A percentile compares a stretch with the other conserved stretches of the same genome.
These are phyloP conservation scores for Ceriops zippeliana DNA, from an alignment of 345 rosid genomes.

Conservation along the genomic window DNA sequence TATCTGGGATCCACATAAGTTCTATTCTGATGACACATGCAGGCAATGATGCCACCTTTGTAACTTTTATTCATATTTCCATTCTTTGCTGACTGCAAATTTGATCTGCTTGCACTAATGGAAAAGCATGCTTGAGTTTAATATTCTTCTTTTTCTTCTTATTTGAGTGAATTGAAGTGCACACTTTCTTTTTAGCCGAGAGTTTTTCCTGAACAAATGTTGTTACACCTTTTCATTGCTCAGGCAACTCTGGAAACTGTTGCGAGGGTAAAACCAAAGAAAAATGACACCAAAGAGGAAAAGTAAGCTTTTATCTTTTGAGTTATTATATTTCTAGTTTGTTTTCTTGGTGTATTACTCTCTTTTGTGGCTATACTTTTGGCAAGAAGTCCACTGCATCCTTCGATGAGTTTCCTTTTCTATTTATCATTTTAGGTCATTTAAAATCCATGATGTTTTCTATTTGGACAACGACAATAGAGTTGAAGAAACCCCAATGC, in stretches of 20 bases:
- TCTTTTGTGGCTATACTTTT: no score
- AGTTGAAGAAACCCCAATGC: constrained; percentile 79
- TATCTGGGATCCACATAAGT: neutral
- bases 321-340: neutral
- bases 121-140: neutral
- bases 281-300: constrained; percentile 86
- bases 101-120: neutral
- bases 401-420: constrained; percentile 2
- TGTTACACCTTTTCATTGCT: constrained; percentile 6
- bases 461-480: constrained; percentile 84
- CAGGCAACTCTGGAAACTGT: constrained; percentile 96
- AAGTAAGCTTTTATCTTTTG: constrained; percentile 46
- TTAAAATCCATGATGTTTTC: constrained; percentile 80
- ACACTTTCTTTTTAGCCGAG: neutral
- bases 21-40: neutral
- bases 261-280: constrained; percentile 76
- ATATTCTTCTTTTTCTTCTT: neutral
- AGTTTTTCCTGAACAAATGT: constrained; percentile 7
- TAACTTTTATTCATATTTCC: neutral
- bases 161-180: neutral
- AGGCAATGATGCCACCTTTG: neutral
- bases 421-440: constrained; percentile 48
- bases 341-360: neutral
- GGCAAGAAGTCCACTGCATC: neutral
- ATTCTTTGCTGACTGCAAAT: neutral